Conservation (phyloP, 129 eudicot genomes). For the Glebionis coronaria region DNA sequence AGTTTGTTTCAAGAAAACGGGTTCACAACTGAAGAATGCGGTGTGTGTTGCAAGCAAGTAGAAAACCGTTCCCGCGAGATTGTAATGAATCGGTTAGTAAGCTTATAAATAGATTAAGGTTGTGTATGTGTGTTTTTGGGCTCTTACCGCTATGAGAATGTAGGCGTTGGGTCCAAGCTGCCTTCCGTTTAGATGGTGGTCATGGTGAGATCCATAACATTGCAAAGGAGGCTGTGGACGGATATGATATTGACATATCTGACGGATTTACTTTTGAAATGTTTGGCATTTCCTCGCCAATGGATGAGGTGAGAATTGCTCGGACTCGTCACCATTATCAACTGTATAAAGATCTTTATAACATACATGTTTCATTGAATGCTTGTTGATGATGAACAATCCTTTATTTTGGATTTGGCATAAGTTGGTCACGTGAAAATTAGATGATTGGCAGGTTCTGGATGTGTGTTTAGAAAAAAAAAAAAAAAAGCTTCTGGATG, state of each 20-base stretch:
- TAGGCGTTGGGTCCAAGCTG: constrained; percentile 99
- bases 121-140: background rate
- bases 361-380: background rate
- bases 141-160: constrained; percentile 16
- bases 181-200: constrained; percentile 34
- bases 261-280: constrained; percentile 81
- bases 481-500: too few species aligned
- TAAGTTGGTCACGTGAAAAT: background rate
- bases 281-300: constrained; percentile 67
- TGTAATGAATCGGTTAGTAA: constrained; percentile 82
- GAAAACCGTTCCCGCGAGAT: constrained; percentile 89
- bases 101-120: background rate
- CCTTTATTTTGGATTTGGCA: background rate
- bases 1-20: constrained; percentile 64
- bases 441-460: background rate
- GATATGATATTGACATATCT: constrained; percentile 61
- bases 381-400: background rate
- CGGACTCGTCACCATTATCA: background rate
- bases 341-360: background rate
- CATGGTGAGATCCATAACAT: constrained; percentile 24
- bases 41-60: constrained; percentile 89
- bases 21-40: constrained; percentile 60
- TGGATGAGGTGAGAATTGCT: constrained; percentile 56
- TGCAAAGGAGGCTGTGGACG: constrained; percentile 32
- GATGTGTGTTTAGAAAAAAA: background rate